Conservation (phyloP, 805 yeast species). For the Monosporozyma yasuniensis region DNA sequence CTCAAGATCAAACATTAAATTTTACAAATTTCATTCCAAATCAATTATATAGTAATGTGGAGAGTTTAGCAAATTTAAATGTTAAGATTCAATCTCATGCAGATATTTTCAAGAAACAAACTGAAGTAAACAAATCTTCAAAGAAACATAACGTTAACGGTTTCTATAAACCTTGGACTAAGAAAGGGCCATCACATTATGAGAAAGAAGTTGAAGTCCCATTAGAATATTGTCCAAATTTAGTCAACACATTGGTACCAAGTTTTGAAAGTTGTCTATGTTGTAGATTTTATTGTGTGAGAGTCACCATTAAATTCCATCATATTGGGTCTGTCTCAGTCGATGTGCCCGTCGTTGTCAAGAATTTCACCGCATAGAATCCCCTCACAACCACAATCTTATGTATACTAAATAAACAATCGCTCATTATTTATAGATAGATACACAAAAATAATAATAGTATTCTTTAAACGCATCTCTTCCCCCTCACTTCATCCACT, state of each 20-base stretch:
- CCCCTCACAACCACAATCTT: not conserved
- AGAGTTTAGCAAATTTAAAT: slow-evolving; percentile 23
- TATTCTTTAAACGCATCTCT: too few relatives aligned
- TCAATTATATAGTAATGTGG: slow-evolving; percentile 23
- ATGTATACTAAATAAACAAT: too few relatives aligned
- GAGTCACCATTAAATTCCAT: slow-evolving; percentile 31
- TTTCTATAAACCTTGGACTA: slow-evolving; percentile 17
- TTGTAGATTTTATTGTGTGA: slow-evolving; percentile 39
- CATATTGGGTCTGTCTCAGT: slow-evolving; percentile 9
- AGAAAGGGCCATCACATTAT: slow-evolving; percentile 27
- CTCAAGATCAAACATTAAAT: slow-evolving; percentile 9
- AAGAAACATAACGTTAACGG: not conserved
- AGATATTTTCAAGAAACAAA: slow-evolving; percentile 25
- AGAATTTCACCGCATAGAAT: slow-evolving; percentile 5
- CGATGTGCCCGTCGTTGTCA: slow-evolving; percentile 13
- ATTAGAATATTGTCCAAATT: slow-evolving; percentile 22
- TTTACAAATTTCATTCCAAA: slow-evolving; percentile 23
- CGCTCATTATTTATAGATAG: too few relatives aligned
- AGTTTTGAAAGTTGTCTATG: slow-evolving; percentile 40
- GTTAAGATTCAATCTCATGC: slow-evolving; percentile 11
- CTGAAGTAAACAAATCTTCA: not conserved
- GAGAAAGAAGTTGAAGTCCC: slow-evolving; percentile 23
- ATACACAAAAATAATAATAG: too few relatives aligned
- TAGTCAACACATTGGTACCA: slow-evolving; percentile 35
- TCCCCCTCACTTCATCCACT: too few relatives aligned